These are phyloP conservation scores for Voacanga thouarsii DNA, from an alignment of 257 asterid species.

Conservation along the genomic window DNA sequence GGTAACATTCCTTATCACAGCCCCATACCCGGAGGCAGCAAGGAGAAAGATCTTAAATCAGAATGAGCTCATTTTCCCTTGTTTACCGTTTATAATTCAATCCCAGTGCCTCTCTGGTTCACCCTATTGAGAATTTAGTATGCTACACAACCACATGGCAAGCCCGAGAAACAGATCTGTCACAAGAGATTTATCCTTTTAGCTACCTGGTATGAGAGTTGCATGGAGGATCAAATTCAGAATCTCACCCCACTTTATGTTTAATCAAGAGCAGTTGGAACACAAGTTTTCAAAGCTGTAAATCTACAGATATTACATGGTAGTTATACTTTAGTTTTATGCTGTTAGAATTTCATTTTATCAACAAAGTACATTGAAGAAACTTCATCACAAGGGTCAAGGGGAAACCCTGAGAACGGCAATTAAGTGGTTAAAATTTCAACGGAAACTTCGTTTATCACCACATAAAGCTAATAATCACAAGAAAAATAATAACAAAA, in stretches of 20 bases:
- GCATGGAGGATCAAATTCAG: neutral
- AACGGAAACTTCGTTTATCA: neutral
- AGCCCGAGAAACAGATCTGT: neutral
- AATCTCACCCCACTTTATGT: neutral
- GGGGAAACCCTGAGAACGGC: neutral
- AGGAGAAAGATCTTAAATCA: no score
- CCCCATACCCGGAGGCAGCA: no score
- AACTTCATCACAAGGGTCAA: neutral
- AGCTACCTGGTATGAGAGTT: neutral
- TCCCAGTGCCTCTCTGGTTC: neutral
- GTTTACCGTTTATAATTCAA: no score
- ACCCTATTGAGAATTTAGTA: neutral
- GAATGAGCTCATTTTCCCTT: no score
- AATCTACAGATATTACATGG: neutral
- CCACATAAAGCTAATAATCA: slow-evolving; percentile 10
- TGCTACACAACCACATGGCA: neutral
- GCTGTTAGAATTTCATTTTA: neutral
- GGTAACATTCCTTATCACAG: no score
- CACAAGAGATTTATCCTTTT: neutral
- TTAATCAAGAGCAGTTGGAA: neutral
- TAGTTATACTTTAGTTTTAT: neutral
- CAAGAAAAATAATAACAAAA: slow-evolving; percentile 36
- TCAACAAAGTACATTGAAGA: neutral
- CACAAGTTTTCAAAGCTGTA: neutral
- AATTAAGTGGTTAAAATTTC: neutral